Conservation (phyloP, 805 yeast genomes). For the Tetrapisispora fleetii region DNA sequence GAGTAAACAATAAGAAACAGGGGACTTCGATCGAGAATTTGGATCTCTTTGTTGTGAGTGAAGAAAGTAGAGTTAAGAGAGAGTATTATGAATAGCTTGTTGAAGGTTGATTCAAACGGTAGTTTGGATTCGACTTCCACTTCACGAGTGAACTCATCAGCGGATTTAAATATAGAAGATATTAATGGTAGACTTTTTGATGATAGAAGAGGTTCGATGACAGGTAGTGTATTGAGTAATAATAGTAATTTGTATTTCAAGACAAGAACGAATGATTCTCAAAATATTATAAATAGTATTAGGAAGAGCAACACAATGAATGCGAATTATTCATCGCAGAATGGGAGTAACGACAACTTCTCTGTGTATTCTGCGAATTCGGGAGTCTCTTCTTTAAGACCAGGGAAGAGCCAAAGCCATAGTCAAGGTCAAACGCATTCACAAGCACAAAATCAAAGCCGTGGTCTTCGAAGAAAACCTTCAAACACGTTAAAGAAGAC, state of each 20-base stretch:
- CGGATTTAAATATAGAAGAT: background rate
- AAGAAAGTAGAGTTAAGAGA: background rate
- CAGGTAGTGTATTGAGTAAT: background rate
- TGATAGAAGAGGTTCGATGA: background rate
- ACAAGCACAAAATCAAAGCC: background rate
- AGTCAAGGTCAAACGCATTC: too few relatives aligned
- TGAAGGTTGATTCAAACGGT: background rate
- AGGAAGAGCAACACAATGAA: background rate
- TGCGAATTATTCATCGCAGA: background rate
- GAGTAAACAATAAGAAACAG: too few relatives aligned
- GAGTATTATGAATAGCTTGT: background rate
- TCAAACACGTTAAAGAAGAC: slow-evolving; percentile 12
- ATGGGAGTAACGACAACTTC: slow-evolving; percentile 1
- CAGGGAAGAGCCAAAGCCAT: background rate
- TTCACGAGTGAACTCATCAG: background rate
- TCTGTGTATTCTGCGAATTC: background rate
- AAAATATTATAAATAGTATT: background rate
- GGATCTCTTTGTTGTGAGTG: too few relatives aligned
- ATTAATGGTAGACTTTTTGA: background rate
- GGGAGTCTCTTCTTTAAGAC: background rate
- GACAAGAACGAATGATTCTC: background rate
- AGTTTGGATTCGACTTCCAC: background rate
- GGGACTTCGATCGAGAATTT: too few relatives aligned
- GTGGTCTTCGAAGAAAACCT: background rate
- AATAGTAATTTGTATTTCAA: slow-evolving; percentile 1